Conservation (phyloP, 345 rosid genomes). For the Bruguiera sexangula region DNA sequence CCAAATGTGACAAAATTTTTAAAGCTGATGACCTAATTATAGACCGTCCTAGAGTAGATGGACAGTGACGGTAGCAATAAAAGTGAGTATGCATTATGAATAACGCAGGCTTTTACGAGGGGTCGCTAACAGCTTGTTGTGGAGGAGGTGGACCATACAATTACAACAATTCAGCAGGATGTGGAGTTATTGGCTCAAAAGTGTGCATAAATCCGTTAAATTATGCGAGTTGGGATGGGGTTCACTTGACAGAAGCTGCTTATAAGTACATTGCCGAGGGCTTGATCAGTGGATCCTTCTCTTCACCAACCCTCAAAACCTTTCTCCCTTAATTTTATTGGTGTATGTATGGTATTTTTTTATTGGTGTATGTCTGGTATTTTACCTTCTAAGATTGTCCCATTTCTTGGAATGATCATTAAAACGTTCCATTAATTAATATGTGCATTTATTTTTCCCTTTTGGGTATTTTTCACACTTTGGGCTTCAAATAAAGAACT, state of each 20-base stretch:
- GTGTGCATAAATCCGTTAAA: slow-evolving; percentile 44
- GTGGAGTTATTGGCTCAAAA: slow-evolving; percentile 51
- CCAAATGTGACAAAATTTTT: too few relatives aligned
- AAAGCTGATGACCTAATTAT: too few relatives aligned
- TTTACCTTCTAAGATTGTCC: not conserved
- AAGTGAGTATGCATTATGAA: too few relatives aligned
- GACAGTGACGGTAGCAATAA: too few relatives aligned
- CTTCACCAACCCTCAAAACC: slow-evolving; percentile 24
- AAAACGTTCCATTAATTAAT: too few relatives aligned
- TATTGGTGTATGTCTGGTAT: not conserved
- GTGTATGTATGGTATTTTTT: not conserved
- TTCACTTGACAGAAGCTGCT: slow-evolving; percentile 71
- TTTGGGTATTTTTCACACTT: too few relatives aligned
- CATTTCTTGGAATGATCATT: too few relatives aligned
- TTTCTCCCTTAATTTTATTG: not conserved
- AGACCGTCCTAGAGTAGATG: too few relatives aligned
- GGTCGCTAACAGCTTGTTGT: slow-evolving; percentile 49
- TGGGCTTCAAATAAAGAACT: too few relatives aligned
- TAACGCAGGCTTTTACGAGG: slow-evolving; percentile 39
- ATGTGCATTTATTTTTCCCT: too few relatives aligned
- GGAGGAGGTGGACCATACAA: slow-evolving; percentile 72
- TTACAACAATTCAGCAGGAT: slow-evolving; percentile 43
- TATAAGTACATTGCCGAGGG: slow-evolving; percentile 44
- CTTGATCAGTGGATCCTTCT: slow-evolving; percentile 35
- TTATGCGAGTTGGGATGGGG: slow-evolving; percentile 66